Conservation (phyloP, 1,139 yeast species). For the Saccharomyces hybrid region DNA sequence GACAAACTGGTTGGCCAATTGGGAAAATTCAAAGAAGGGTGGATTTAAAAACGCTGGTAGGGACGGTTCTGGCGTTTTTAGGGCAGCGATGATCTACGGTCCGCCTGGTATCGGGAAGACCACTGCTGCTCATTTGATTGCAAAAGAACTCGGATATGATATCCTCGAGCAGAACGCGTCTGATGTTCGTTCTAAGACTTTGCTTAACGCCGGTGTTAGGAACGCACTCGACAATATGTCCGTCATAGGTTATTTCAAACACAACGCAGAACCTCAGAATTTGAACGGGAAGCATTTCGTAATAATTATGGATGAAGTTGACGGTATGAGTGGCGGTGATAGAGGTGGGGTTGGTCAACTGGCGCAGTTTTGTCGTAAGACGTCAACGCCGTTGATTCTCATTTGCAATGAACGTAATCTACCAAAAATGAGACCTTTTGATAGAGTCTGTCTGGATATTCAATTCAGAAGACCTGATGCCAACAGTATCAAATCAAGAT, state of each 20-base stretch:
- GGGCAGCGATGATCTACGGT: slow-evolving; percentile 82
- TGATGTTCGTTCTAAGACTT: slow-evolving; percentile 79
- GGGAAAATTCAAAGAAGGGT: slow-evolving; percentile 54
- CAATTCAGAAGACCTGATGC: slow-evolving; percentile 88
- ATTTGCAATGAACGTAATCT: slow-evolving; percentile 88
- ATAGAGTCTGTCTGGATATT: slow-evolving; percentile 71
- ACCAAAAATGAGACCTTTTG: slow-evolving; percentile 96
- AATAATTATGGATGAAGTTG: slow-evolving; percentile 96
- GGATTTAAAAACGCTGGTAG: slow-evolving; percentile 52
- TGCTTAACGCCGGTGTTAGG: slow-evolving; percentile 60
- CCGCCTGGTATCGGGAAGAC: slow-evolving; percentile 85
- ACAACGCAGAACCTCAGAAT: slow-evolving; percentile 29
- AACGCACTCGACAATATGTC: slow-evolving; percentile 76
- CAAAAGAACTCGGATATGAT: slow-evolving; percentile 61
- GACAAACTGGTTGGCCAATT: slow-evolving; percentile 65
- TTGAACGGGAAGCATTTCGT: slow-evolving; percentile 51
- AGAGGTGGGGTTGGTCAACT: slow-evolving; percentile 97
- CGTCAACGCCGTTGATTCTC: slow-evolving; percentile 82
- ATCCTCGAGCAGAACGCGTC: slow-evolving; percentile 73
- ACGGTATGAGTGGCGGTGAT: slow-evolving; percentile 99
- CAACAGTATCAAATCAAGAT: slow-evolving; percentile 66
- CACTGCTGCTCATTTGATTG: slow-evolving; percentile 69
- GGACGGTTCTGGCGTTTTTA: slow-evolving; percentile 55
- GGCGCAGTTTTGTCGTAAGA: slow-evolving; percentile 76
- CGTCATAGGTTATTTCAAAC: slow-evolving; percentile 64